Conservation (phyloP, 106 monocot species). For the Xerophyta viscosa region DNA sequence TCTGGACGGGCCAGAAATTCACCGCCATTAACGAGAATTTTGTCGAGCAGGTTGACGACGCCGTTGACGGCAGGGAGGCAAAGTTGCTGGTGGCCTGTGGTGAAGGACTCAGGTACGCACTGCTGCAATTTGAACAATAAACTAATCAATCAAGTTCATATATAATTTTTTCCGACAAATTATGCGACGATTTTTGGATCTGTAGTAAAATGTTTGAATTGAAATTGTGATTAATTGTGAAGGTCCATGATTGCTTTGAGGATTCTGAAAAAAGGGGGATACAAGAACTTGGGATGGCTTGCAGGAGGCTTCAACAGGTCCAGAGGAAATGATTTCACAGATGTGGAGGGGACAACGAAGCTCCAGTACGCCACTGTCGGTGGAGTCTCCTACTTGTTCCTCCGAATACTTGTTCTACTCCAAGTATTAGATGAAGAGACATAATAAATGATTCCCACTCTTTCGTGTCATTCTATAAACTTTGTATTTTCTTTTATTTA, state of each 20-base stretch:
- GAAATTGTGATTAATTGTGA: neutral
- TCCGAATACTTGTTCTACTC: conserved; percentile 62
- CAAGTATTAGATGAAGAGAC: conserved; percentile 32
- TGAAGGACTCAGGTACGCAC: conserved; percentile 71
- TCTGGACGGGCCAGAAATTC: conserved; percentile 81
- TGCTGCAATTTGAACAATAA: too few relatives aligned
- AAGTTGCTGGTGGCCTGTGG: conserved; percentile 93
- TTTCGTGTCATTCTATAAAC: too few relatives aligned
- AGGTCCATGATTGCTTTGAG: conserved; percentile 79
- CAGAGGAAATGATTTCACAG: conserved; percentile 34
- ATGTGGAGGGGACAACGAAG: conserved; percentile 52
- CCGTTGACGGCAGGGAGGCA: conserved; percentile 37
- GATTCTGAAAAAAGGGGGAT: conserved; percentile 52
- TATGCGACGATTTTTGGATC: neutral
- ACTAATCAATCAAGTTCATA: too few relatives aligned
- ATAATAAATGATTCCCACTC: neutral
- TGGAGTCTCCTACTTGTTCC: conserved; percentile 73
- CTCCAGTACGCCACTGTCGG: conserved; percentile 84
- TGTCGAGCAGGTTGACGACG: conserved; percentile 39
- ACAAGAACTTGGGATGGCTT: conserved; percentile 76
- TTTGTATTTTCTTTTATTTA: too few relatives aligned
- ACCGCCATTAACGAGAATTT: conserved; percentile 60
- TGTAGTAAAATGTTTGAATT: neutral
- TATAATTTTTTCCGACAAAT: too few relatives aligned
- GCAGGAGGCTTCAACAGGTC: conserved; percentile 75